A percentile compares a stretch with the other conserved stretches of the same genome.
Conservation (phyloP, 164 flowering plant species). For the Sedum album region DNA sequence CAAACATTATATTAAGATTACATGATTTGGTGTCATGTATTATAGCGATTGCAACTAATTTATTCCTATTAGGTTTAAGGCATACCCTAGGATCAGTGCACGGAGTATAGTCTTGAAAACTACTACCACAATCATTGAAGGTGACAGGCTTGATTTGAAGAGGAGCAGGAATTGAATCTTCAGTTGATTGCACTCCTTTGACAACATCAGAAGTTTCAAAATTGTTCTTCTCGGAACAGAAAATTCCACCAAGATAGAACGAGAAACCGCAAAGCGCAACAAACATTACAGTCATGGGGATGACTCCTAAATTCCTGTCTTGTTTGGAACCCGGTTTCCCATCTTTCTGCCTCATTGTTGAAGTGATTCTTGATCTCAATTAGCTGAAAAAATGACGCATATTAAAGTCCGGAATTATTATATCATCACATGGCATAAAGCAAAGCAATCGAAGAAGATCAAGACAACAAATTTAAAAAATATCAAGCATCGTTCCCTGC, state of each 20-base stretch:
- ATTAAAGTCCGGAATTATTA: background rate
- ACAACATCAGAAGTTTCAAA: constrained; percentile 16
- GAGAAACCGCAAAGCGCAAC: constrained; percentile 78
- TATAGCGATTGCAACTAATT: background rate
- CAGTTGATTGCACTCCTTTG: constrained; percentile 24
- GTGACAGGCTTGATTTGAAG: constrained; percentile 40
- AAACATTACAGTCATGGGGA: constrained; percentile 52
- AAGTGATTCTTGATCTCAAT: background rate
- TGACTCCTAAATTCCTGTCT: constrained; percentile 42
- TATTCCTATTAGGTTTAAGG: constrained; percentile 78
- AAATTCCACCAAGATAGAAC: constrained; percentile 87
- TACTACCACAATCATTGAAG: constrained; percentile 60
- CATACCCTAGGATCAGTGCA: too few relatives aligned
- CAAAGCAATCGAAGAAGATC: background rate
- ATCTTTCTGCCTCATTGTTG: constrained; percentile 36
- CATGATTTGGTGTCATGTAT: background rate
- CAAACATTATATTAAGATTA: constrained; percentile 1
- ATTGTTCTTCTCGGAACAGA: constrained; percentile 47
- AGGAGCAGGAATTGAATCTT: constrained; percentile 24
- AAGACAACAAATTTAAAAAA: too few relatives aligned
- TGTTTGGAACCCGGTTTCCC: constrained; percentile 39
- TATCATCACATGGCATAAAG: background rate
- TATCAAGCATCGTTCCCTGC: too few relatives aligned
- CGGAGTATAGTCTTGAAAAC: constrained; percentile 88
- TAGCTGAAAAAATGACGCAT: background rate